Conservation (phyloP, 352 stramenopile genomes). For the Pythium sp. region DNA sequence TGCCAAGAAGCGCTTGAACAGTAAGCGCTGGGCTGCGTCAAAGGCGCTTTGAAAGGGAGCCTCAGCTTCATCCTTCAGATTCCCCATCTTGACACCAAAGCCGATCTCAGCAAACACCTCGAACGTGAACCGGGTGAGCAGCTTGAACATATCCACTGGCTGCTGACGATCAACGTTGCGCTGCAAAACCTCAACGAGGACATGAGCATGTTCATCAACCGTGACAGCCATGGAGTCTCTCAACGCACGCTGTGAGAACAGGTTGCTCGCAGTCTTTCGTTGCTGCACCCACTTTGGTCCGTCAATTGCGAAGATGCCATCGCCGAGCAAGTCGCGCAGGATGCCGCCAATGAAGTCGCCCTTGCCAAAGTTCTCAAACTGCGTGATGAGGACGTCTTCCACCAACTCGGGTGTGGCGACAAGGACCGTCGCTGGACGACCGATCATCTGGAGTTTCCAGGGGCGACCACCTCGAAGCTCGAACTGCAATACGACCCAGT, state of each 20-base stretch:
- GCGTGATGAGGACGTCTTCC: neutral
- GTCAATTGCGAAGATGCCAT: constrained; percentile 27
- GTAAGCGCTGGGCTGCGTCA: constrained; percentile 28
- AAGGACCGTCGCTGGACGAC: neutral
- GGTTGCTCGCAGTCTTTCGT: constrained; percentile 26
- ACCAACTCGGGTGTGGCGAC: neutral
- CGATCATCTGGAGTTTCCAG: neutral
- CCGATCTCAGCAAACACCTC: constrained; percentile 47
- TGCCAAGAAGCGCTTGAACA: constrained; percentile 36
- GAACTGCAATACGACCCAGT: neutral
- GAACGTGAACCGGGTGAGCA: constrained; percentile 49
- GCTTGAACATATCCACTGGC: constrained; percentile 27
- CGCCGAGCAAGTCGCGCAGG: no score
- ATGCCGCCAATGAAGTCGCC: neutral
- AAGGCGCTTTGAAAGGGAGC: constrained; percentile 35
- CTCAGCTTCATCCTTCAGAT: constrained; percentile 15
- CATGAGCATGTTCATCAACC: constrained; percentile 22
- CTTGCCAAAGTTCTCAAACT: neutral
- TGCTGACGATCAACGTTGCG: neutral
- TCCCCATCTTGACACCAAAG: constrained; percentile 28
- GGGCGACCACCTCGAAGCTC: neutral
- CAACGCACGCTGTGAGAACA: constrained; percentile 29
- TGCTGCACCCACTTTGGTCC: constrained; percentile 29
- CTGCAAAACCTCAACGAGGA: constrained; percentile 24
- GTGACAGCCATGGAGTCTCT: constrained; percentile 17